phyloP scores from a whole-genome alignment of 1,284 basidiomycete species.

The Tausonia pullulans region DNA sequence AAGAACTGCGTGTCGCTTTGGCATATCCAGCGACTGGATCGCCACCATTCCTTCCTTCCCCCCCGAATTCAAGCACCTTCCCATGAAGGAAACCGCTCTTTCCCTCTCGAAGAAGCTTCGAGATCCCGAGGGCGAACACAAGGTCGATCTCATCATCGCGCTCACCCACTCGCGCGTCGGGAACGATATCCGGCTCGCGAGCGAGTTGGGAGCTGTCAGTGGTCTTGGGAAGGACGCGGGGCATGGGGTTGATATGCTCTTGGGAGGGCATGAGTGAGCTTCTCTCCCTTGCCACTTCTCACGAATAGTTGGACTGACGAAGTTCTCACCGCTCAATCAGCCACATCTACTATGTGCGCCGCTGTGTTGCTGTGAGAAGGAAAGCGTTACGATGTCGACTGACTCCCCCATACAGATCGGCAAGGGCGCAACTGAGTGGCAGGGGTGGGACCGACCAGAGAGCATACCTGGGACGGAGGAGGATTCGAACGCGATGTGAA shows the following conservation, averaged over 20 bases:
- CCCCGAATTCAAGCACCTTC: slow-evolving; percentile 52
- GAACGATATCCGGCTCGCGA: slow-evolving; percentile 59
- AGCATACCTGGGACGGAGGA: slow-evolving; percentile 57
- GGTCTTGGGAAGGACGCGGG: slow-evolving; percentile 40
- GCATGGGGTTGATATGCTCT: slow-evolving; percentile 73
- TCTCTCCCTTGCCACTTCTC: neutral
- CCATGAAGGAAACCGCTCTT: slow-evolving; percentile 54
- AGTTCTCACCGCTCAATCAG: neutral
- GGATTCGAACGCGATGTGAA: slow-evolving; percentile 58
- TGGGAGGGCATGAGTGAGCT: slow-evolving; percentile 68
- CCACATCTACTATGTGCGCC: slow-evolving; percentile 27
- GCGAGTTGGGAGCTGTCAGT: slow-evolving; percentile 51
- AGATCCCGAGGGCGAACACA: slow-evolving; percentile 54
- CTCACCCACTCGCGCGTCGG: slow-evolving; percentile 67
- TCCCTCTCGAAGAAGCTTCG: slow-evolving; percentile 59
- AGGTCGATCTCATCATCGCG: slow-evolving; percentile 67
- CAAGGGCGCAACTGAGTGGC: slow-evolving; percentile 60
- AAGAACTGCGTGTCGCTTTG: no score
- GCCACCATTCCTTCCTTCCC: slow-evolving; percentile 75
- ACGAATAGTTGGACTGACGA: neutral
- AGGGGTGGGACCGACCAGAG: slow-evolving; percentile 50
- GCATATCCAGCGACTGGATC: slow-evolving; percentile 59
- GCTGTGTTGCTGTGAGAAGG: neutral
- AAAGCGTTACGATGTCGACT: no score
- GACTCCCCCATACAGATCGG: slow-evolving; percentile 46